Base-by-base conservation (phyloP, 805 yeast genomes). In the Candida pini region DNA sequence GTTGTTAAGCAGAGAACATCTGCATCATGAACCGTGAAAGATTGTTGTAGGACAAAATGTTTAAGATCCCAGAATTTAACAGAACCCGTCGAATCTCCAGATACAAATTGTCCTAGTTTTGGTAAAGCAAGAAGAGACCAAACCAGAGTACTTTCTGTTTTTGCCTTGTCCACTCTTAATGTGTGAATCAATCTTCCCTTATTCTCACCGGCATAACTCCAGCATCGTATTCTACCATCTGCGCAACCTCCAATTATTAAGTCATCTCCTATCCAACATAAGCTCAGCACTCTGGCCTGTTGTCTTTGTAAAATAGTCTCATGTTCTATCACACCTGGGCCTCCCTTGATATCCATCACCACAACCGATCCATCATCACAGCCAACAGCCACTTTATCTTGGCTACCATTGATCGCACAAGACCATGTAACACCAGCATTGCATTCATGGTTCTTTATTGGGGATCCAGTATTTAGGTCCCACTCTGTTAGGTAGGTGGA, bases 341-440 rank as follows among this genome's bases (percentile, higher is more conserved):
- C 96, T 10, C 92, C 95, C 6, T 85, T 66, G n/a, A 89, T 76
- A 51, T 87, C 87, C 13, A 88, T 68, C 4, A 92, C 58, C 2
- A 84, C 95, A 8, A 90, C 88, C 6, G 86, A 69, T 17, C 98
- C 98, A 53, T 89, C 94, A 48, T 92, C 98, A 59, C 97, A 90
- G 4, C 97, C 98, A 1, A 85, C 84, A 1, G 96, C 86, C 23
- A 92, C 63, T 48, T 69, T 76, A 39, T 70, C 62, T 30, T 80
- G 83, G 16, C 71, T 62, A 17, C 71, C 69, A 43, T 78, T 79
- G 16, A 78, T 75, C 4, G 82, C 78, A 30, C 89, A 60, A 6
- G 95, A 84, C 98, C 98, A 92, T 36, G 88, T 82, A 13, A 87
- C 79, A 23, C 97, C 97, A 3, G 95, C 84, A 54, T 88, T 86